A percentile compares a stretch with the other conserved stretches of the same genome.
phyloP scores from a whole-genome alignment of 2,329 filamentous ascomycete genomes.

The Calonectria hongkongensis region DNA sequence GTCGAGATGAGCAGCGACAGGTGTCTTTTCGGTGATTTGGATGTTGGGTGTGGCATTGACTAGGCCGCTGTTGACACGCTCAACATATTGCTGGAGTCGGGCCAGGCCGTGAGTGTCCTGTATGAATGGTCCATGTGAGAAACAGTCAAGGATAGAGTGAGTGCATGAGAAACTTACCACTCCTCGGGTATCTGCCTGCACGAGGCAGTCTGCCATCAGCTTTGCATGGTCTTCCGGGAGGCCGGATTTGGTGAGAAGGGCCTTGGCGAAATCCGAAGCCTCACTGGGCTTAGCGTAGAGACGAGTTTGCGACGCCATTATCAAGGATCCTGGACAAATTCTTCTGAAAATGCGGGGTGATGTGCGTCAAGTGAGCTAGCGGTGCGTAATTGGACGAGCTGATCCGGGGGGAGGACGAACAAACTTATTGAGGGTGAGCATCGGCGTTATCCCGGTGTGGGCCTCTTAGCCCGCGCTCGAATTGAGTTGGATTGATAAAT shows the following conservation, averaged over 20 bases:
- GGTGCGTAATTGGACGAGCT: constrained; percentile 9
- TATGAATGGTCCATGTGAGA: not conserved
- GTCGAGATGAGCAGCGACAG: constrained; percentile 38
- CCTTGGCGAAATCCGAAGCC: constrained; percentile 29
- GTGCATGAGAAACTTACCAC: constrained; percentile 22
- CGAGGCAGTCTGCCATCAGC: constrained; percentile 41
- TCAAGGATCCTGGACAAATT: constrained; percentile 1
- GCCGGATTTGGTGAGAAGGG: constrained; percentile 37
- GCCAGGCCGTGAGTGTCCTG: constrained; percentile 41
- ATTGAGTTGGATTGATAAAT: constrained; percentile 15
- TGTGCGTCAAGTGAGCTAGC: not conserved
- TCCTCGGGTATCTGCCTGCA: constrained; percentile 39
- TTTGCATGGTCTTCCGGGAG: constrained; percentile 36
- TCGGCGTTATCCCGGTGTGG: constrained; percentile 19
- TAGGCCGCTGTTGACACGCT: constrained; percentile 36
- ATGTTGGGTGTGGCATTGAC: constrained; percentile 39
- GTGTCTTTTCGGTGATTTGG: constrained; percentile 36
- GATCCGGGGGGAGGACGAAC: constrained; percentile 20
- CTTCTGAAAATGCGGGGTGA: constrained; percentile 17
- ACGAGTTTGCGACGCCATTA: constrained; percentile 30
- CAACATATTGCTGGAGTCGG: constrained; percentile 38
- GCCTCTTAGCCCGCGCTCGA: constrained; percentile 16
- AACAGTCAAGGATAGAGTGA: not conserved
- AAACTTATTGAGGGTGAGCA: constrained; percentile 14
- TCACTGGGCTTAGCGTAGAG: constrained; percentile 33